A percentile compares a stretch with the other conserved stretches of the same genome.
Conservation (phyloP, 164 flowering plant genomes). For the Santalum album region DNA sequence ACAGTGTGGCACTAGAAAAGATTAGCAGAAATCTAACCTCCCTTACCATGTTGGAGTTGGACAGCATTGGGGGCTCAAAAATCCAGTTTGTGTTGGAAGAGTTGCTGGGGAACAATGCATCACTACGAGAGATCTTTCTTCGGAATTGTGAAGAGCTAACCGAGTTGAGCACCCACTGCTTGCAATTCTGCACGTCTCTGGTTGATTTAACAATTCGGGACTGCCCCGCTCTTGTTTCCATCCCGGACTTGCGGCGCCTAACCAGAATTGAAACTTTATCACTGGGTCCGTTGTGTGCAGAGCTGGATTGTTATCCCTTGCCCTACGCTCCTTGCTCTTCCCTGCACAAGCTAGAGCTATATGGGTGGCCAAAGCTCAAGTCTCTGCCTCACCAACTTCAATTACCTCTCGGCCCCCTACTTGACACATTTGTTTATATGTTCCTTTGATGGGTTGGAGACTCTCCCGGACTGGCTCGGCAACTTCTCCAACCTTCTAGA, state of each 20-base stretch:
- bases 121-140: too few species aligned
- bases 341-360: background rate
- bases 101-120: conserved; percentile 5
- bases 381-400: conserved; percentile 9
- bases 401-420: background rate
- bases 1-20: background rate
- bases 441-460: background rate
- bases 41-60: conserved; percentile 8
- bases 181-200: too few species aligned
- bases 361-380: conserved; percentile 8
- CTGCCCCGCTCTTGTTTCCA: too few species aligned
- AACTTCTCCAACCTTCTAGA: background rate
- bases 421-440: background rate
- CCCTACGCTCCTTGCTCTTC: background rate
- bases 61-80: too few species aligned
- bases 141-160: too few species aligned
- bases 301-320: conserved; percentile 1
- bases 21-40: conserved; percentile 1
- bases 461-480: conserved; percentile 7
- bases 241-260: background rate
- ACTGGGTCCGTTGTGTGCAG: conserved; percentile 1
- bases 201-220: too few species aligned
- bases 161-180: too few species aligned
- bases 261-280: background rate
- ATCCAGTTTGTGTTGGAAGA: background rate